A percentile compares a stretch with the other conserved stretches of the same genome.
These are phyloP conservation scores for Rhynchosporium agropyri DNA, from an alignment of 2,329 filamentous ascomycete species.

Conservation along the genomic window DNA sequence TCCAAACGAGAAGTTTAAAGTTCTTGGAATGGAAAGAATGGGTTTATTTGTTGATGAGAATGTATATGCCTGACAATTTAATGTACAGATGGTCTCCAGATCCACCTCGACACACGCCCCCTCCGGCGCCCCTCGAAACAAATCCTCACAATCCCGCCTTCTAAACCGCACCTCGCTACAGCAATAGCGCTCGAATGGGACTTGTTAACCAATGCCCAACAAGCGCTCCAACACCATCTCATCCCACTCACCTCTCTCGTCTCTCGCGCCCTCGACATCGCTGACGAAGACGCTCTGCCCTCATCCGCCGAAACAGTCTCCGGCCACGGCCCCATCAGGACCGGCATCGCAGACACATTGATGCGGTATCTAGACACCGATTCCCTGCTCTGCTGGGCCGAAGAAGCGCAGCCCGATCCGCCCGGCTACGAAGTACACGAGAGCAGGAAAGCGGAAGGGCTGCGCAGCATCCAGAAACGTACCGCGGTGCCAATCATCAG, in stretches of 20 bases:
- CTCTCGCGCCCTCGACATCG: conserved; percentile 82
- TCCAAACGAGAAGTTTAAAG: too few species aligned
- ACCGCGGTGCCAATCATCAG: conserved; percentile 71
- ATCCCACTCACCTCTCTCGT: conserved; percentile 87
- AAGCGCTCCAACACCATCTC: conserved; percentile 82
- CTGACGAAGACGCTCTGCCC: conserved; percentile 58
- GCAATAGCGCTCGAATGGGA: conserved; percentile 96
- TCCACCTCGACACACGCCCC: conserved; percentile 77
- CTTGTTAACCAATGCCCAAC: conserved; percentile 75
- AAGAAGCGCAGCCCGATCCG: conserved; percentile 53
- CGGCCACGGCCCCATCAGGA: conserved; percentile 55
- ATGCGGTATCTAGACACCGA: conserved; percentile 92
- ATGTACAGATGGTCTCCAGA: conserved; percentile 45
- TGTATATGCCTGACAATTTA: too few species aligned
- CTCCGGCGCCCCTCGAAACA: conserved; percentile 78
- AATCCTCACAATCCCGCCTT: conserved; percentile 70
- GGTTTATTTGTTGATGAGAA: too few species aligned
- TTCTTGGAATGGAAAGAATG: too few species aligned
- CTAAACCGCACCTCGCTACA: conserved; percentile 79
- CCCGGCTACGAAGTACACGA: conserved; percentile 50
- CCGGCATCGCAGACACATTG: conserved; percentile 66
- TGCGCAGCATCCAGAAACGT: conserved; percentile 73
- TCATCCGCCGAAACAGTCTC: neutral
- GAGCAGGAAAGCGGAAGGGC: conserved; percentile 51
- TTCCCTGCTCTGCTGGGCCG: conserved; percentile 88